These are phyloP conservation scores for Ploettnerulaceae sp. DNA, from an alignment of 2,329 filamentous ascomycete genomes.

Conservation along the genomic window DNA sequence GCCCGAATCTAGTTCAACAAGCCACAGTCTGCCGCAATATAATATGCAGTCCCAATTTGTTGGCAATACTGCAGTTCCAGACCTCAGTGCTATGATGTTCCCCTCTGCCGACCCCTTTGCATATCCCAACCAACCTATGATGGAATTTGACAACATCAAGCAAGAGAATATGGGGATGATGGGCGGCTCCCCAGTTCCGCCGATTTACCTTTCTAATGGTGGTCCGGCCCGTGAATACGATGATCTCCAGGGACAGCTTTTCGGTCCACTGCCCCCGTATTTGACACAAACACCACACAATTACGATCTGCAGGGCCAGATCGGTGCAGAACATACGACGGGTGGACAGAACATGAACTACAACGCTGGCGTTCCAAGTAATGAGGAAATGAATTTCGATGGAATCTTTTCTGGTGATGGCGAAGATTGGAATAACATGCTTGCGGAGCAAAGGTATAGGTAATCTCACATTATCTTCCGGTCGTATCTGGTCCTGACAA, in stretches of 20 bases:
- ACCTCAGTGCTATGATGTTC: slow-evolving; percentile 76
- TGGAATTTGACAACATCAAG: slow-evolving; percentile 47
- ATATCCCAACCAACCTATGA: slow-evolving; percentile 70
- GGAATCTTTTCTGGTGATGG: slow-evolving; percentile 26
- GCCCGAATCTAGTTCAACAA: slow-evolving; percentile 23
- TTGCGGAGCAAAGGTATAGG: slow-evolving; percentile 19
- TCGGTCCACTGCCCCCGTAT: slow-evolving; percentile 67
- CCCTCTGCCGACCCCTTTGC: slow-evolving; percentile 72
- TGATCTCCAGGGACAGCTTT: slow-evolving; percentile 68
- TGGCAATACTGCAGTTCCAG: slow-evolving; percentile 44
- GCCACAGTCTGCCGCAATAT: slow-evolving; percentile 21
- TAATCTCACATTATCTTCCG: not conserved
- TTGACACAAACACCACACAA: slow-evolving; percentile 38
- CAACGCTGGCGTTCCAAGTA: slow-evolving; percentile 20
- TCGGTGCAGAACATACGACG: slow-evolving; percentile 16
- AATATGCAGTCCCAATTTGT: slow-evolving; percentile 35
- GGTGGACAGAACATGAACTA: slow-evolving; percentile 22
- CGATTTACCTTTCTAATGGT: slow-evolving; percentile 31
- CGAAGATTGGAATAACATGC: slow-evolving; percentile 26
- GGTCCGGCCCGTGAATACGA: slow-evolving; percentile 37
- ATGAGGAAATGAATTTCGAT: slow-evolving; percentile 27
- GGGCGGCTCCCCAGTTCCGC: slow-evolving; percentile 11
- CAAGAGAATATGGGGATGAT: slow-evolving; percentile 21
- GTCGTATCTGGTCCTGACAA: too few species aligned
- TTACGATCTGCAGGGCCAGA: slow-evolving; percentile 21